These are phyloP conservation scores for Cornus florida DNA, from an alignment of 148 eudicot genomes.

Conservation along the genomic window DNA sequence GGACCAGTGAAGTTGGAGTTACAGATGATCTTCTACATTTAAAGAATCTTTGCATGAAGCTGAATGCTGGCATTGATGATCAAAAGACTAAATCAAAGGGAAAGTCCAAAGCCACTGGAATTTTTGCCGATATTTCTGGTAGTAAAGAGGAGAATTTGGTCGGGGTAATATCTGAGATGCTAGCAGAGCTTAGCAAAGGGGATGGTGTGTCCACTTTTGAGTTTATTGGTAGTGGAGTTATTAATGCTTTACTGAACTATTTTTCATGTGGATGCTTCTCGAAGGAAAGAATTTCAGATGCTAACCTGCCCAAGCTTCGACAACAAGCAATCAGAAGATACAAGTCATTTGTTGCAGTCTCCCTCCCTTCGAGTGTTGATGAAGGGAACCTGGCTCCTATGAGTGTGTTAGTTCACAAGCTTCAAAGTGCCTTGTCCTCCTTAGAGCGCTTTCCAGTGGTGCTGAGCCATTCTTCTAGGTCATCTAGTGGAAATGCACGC, in stretches of 20 bases:
- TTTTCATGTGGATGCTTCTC: conserved; percentile 83
- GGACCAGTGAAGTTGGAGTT: conserved; percentile 62
- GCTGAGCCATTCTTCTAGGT: conserved; percentile 83
- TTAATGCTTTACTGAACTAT: conserved; percentile 73
- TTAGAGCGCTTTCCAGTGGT: conserved; percentile 97
- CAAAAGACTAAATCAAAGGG: conserved; percentile 73
- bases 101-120: conserved; percentile 65
- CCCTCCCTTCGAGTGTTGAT: conserved; percentile 50
- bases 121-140: conserved; percentile 48
- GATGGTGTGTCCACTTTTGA: conserved; percentile 98
- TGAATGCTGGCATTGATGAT: conserved; percentile 78
- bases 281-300: conserved; percentile 76
- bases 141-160: conserved; percentile 78
- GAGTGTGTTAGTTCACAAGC: conserved; percentile 81
- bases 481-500: conserved; percentile 78
- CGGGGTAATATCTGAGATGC: conserved; percentile 73
- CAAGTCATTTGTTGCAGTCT: conserved; percentile 71
- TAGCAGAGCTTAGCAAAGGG: conserved; percentile 80
- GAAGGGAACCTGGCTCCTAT: conserved; percentile 61
- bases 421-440: conserved; percentile 88
- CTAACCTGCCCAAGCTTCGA: conserved; percentile 81
- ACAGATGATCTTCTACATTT: conserved; percentile 86
- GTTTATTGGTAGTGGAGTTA: conserved; percentile 95
- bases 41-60: conserved; percentile 77
- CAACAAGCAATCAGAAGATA: conserved; percentile 85